Percentiles rank a stretch among this genome's conserved stretches.
These are phyloP conservation scores for Haematococcus sp. DNA, from an alignment of 139 green algal genomes.

Conservation along the genomic window DNA sequence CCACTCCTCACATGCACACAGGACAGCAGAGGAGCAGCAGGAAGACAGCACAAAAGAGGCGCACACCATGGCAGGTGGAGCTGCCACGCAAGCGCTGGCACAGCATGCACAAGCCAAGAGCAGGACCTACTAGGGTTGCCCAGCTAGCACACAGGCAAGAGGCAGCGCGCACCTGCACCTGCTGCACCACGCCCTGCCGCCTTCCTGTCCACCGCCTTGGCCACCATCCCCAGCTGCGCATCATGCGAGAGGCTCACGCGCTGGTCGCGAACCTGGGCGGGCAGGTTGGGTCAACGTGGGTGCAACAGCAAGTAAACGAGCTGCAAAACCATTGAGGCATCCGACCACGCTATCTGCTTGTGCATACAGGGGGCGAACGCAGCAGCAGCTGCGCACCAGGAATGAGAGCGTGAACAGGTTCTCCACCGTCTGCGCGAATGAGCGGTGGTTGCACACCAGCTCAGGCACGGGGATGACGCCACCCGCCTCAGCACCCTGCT, in stretches of 20 bases:
- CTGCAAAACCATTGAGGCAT: not conserved
- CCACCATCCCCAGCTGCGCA: slow-evolving; percentile 26
- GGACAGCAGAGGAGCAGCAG: too few relatives aligned
- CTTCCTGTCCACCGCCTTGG: not conserved
- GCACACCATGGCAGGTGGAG: too few relatives aligned
- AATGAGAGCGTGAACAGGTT: slow-evolving; percentile 88
- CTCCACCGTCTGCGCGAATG: slow-evolving; percentile 83
- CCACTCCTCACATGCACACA: too few relatives aligned
- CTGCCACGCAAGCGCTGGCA: too few relatives aligned
- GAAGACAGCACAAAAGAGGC: too few relatives aligned
- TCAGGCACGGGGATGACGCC: slow-evolving; percentile 10
- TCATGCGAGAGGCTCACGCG: slow-evolving; percentile 32
- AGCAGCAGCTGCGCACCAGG: slow-evolving; percentile 57
- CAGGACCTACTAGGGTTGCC: too few relatives aligned
- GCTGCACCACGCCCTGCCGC: not conserved
- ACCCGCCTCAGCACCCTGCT: too few relatives aligned
- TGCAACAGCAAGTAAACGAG: not conserved
- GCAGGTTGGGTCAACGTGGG: too few relatives aligned
- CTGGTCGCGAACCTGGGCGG: slow-evolving; percentile 42
- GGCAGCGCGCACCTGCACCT: slow-evolving; percentile 2
- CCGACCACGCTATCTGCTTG: too few relatives aligned
- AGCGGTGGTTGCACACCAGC: slow-evolving; percentile 59
- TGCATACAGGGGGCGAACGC: too few relatives aligned
- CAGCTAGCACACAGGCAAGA: too few relatives aligned
- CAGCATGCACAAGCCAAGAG: too few relatives aligned